Evolutionary conservation across 106 monocot genomes (phyloP).

Genomic region (Acanthochlamys bracteata): DNA sequence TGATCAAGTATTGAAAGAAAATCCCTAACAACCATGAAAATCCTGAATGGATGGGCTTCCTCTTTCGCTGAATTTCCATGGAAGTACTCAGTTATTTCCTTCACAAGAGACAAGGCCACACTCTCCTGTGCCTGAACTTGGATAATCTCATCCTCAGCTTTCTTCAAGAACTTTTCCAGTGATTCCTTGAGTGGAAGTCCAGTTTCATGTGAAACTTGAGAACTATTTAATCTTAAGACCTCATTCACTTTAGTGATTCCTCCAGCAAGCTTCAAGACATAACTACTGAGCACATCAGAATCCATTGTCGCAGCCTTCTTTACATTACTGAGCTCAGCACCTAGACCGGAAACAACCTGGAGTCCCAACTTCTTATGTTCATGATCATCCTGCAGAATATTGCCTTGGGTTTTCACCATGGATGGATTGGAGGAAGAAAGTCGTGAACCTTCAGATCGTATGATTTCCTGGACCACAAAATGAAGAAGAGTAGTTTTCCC

Average conservation of each 20-base stretch:
- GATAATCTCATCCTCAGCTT: slow-evolving; percentile 68
- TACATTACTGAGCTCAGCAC: slow-evolving; percentile 62
- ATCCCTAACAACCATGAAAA: slow-evolving; percentile 90
- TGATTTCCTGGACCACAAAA: slow-evolving; percentile 88
- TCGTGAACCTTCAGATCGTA: slow-evolving; percentile 61
- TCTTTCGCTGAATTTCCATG: slow-evolving; percentile 77
- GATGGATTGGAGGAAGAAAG: slow-evolving; percentile 18
- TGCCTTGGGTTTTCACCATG: slow-evolving; percentile 19
- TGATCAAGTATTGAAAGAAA: slow-evolving; percentile 65
- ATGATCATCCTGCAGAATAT: slow-evolving; percentile 31
- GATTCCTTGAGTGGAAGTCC: slow-evolving; percentile 26
- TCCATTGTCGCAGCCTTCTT: slow-evolving; percentile 91
- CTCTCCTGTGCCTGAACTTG: slow-evolving; percentile 73
- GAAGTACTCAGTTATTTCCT: slow-evolving; percentile 92
- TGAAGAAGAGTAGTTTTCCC: slow-evolving; percentile 90
- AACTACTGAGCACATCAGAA: slow-evolving; percentile 68
- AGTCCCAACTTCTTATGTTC: slow-evolving; percentile 50
- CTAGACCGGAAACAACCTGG: slow-evolving; percentile 49
- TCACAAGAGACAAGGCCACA: slow-evolving; percentile 60
- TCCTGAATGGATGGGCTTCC: slow-evolving; percentile 83
- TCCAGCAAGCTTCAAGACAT: slow-evolving; percentile 57
- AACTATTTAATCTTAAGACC: slow-evolving; percentile 29
- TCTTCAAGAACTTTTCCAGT: slow-evolving; percentile 50
- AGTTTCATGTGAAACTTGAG: neutral
- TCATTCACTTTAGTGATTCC: slow-evolving; percentile 51